Evolutionary conservation across 139 green algal genomes (phyloP), one percentile per base, ranked within the genome.

Genomic region (Microglena sp.): DNA sequence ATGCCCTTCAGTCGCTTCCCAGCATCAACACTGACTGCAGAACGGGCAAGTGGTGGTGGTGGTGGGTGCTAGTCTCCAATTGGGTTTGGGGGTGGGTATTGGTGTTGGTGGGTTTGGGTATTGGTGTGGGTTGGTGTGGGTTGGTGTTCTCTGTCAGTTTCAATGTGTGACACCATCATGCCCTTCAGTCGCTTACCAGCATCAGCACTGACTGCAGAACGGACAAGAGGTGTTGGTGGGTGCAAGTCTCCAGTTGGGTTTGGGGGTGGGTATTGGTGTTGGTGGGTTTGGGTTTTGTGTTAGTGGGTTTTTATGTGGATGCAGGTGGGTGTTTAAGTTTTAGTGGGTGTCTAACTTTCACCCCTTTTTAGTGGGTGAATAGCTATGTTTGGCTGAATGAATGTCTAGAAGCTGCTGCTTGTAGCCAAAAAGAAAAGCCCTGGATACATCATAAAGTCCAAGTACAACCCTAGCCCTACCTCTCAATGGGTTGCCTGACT

Each of bases 11-110:
- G n/a, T 21, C 58, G 15, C 24, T 21, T 8, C 5, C 27, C 21
- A 77, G 55, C 60, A 78, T 61, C 28, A 76, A 62, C 2, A 74
- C 45, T 62, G 76, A 53, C 43, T 53, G 18, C 29, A 5, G 45
- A 8, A 32, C 45, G 8, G 5, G 5, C 7, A 26, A n/a, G n/a
- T 5, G 5, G 5, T 24, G 5, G 29, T 24, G 45, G 29, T 24
- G 45, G 45, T n/a, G 5, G 8, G 45, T 57, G n/a, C 27, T 50
- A 5, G 58, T 24, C 34, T 64, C 31, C 2, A 35, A 54, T 33
- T 64, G n/a, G n/a, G n/a, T n/a, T n/a, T n/a, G n/a, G n/a, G n/a
- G n/a, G n/a, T 50, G 40, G 11, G 40, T 50, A 50, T 50, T 11
- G 11, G 40, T 50, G 40, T 50, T 11, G 11, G 40, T 50, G 40